Evolutionary conservation across 331 rosid species (phyloP).

Genomic region (Dryas integrifolia): DNA sequence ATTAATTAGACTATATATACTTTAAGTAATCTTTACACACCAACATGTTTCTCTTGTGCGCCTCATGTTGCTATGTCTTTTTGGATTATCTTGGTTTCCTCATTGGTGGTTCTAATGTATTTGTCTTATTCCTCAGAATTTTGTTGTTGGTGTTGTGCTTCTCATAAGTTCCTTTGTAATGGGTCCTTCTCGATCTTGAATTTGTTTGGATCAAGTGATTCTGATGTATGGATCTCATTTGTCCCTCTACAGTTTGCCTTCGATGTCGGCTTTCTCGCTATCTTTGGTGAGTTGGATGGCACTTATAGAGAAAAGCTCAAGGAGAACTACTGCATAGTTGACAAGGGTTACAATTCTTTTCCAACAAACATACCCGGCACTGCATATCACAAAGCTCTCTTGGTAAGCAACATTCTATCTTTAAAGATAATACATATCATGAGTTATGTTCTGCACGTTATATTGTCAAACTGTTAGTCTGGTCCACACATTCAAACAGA

Average conservation of each 20-base stretch:
- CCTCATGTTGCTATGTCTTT: neutral
- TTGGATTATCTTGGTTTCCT: neutral
- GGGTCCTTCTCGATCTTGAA: conserved; percentile 12
- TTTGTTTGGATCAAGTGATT: conserved; percentile 19
- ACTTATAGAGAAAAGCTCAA: conserved; percentile 51
- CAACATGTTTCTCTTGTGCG: neutral
- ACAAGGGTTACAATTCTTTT: conserved; percentile 87
- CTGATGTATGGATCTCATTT: neutral
- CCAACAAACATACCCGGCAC: conserved; percentile 70
- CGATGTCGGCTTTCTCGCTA: conserved; percentile 65
- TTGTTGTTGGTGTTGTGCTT: too few species aligned
- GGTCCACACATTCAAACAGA: too few species aligned
- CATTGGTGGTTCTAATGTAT: neutral
- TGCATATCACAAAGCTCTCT: conserved; percentile 65
- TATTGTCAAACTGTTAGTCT: too few species aligned
- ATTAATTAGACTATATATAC: neutral
- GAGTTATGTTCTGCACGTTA: too few species aligned
- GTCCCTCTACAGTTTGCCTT: conserved; percentile 57
- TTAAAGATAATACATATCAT: neutral
- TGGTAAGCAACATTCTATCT: conserved; percentile 38
- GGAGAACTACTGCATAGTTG: conserved; percentile 63
- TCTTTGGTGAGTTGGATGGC: conserved; percentile 58
- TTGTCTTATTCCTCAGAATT: neutral
- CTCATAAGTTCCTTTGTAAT: neutral
- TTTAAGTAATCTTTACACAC: neutral